Evolutionary conservation across 805 yeast species (phyloP).

Genomic region (Cyberlindnera euphorbiae): DNA sequence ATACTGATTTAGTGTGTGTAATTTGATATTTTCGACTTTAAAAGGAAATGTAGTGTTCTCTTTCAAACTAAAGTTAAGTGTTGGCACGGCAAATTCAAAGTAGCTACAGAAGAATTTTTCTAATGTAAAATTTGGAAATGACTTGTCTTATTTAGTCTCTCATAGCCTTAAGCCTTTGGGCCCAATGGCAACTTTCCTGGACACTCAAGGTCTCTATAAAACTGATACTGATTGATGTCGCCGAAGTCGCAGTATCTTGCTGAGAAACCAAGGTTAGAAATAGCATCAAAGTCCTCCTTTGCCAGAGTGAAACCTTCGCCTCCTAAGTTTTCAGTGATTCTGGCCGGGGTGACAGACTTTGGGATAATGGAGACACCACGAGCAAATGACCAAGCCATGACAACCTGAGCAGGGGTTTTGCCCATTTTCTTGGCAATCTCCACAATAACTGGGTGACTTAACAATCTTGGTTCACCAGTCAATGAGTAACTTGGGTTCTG

Average conservation of each 20-base stretch:
- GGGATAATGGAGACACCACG: constrained; percentile 53
- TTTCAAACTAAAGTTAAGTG: no score
- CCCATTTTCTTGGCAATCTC: constrained; percentile 40
- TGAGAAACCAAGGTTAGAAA: constrained; percentile 26
- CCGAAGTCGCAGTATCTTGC: constrained; percentile 32
- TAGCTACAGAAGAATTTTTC: no score
- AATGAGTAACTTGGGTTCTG: constrained; percentile 48
- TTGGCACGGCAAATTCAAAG: no score
- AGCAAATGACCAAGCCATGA: constrained; percentile 55
- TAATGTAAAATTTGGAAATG: no score
- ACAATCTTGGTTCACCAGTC: constrained; percentile 27
- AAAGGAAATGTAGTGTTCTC: no score
- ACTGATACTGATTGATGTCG: constrained; percentile 29
- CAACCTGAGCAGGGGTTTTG: constrained; percentile 44
- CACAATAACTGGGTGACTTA: constrained; percentile 34
- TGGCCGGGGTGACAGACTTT: constrained; percentile 40
- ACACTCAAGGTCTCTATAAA: constrained; percentile 29
- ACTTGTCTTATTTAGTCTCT: no score
- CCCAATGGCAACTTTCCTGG: constrained; percentile 27
- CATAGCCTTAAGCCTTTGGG: neutral
- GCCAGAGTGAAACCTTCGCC: constrained; percentile 28
- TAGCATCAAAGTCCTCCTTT: constrained; percentile 31
- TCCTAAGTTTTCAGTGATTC: constrained; percentile 35
- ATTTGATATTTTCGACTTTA: no score
- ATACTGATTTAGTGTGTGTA: constrained; percentile 38